Conservation (phyloP, 139 green algal species). For the Chlamydomonas schloesseri region DNA sequence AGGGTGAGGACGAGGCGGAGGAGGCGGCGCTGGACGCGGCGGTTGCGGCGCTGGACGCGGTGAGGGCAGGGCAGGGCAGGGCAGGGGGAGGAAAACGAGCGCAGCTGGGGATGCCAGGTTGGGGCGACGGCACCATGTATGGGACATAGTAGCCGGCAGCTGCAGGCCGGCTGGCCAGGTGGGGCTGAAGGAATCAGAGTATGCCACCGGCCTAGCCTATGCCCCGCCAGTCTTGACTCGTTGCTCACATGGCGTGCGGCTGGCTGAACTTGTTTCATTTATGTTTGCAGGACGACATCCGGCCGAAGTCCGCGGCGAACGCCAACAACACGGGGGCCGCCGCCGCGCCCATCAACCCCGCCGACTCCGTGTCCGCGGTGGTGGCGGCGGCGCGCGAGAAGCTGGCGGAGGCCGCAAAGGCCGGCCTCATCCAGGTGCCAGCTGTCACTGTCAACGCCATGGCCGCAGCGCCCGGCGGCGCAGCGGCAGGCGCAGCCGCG, state of each 20-base stretch:
- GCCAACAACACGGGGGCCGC: background rate
- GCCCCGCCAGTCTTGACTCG: too few species aligned
- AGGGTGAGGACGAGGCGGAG: constrained; percentile 71
- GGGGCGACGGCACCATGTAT: too few species aligned
- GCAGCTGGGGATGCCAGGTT: too few species aligned
- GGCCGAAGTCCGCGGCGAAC: constrained; percentile 6
- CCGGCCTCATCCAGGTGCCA: background rate
- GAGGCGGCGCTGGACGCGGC: constrained; percentile 33
- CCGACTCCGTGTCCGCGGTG: constrained; percentile 48
- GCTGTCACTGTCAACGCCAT: too few species aligned
- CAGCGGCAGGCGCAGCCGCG: background rate
- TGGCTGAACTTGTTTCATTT: too few species aligned
- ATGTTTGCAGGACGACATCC: constrained; percentile 32
- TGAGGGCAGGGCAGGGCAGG: background rate
- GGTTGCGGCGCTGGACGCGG: constrained; percentile 31
- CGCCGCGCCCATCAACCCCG: constrained; percentile 1
- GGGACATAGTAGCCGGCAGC: too few species aligned
- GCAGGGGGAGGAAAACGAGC: background rate
- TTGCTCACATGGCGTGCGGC: too few species aligned
- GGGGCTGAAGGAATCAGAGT: too few species aligned
- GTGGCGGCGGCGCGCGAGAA: constrained; percentile 35
- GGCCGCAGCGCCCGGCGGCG: too few species aligned
- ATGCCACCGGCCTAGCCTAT: too few species aligned
- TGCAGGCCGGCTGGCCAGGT: too few species aligned
- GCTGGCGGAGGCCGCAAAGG: constrained; percentile 20